Conservation (phyloP, 225 moss, liverwort and hornwort genomes). For the Takakia lepidozioides region DNA sequence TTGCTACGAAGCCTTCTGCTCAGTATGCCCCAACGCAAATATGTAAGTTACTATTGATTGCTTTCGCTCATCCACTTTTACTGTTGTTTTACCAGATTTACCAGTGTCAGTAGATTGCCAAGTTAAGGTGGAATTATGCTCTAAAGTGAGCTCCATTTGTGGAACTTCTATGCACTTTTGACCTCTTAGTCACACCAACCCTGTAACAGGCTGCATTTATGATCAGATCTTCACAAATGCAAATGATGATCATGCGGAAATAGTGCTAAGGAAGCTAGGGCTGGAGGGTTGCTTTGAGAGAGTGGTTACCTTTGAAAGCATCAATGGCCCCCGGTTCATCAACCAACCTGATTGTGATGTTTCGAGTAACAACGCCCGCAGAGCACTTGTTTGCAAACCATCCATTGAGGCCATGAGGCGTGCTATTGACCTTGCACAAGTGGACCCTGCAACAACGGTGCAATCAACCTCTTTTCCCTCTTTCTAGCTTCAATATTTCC, state of each 20-base stretch:
- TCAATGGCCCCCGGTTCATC: slow-evolving; percentile 31
- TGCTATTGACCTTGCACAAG: slow-evolving; percentile 32
- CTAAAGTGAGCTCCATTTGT: too few relatives aligned
- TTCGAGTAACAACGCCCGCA: slow-evolving; percentile 5
- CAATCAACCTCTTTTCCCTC: too few relatives aligned
- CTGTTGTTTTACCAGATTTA: too few relatives aligned
- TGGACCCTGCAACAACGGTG: slow-evolving; percentile 25
- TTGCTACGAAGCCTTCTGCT: slow-evolving; percentile 41
- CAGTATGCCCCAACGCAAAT: slow-evolving; percentile 55
- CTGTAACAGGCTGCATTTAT: too few relatives aligned
- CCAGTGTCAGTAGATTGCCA: too few relatives aligned
- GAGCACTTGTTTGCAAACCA: slow-evolving; percentile 46
- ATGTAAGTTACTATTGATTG: slow-evolving; percentile 1
- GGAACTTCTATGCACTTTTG: too few relatives aligned
- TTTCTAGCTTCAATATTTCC: too few relatives aligned
- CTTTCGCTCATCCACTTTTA: too few relatives aligned
- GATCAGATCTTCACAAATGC: slow-evolving; percentile 49
- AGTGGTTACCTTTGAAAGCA: slow-evolving; percentile 43
- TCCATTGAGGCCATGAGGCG: slow-evolving; percentile 29
- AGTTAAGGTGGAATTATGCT: too few relatives aligned
- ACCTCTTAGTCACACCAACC: too few relatives aligned
- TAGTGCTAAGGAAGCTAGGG: slow-evolving; percentile 28
- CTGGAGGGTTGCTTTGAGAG: slow-evolving; percentile 51
- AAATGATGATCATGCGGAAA: slow-evolving; percentile 37
- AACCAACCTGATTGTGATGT: slow-evolving; percentile 11